A percentile compares a stretch with the other conserved stretches of the same genome.
Evolutionary conservation across 768 basidiomycete species (phyloP).

Genomic region (Suillus subluteus): DNA sequence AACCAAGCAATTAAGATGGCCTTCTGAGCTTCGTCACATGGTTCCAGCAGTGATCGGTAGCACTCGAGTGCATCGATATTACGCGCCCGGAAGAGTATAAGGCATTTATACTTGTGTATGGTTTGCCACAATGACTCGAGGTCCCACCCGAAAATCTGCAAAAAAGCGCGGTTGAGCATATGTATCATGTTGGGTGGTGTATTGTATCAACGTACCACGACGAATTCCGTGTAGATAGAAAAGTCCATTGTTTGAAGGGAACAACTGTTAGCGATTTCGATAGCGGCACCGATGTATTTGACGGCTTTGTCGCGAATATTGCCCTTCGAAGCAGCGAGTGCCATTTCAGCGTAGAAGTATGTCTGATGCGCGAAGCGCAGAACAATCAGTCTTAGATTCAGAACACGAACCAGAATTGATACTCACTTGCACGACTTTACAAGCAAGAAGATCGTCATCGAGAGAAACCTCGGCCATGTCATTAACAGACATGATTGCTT

Average conservation of each 20-base stretch:
- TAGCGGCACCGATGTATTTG: not conserved
- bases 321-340: not conserved
- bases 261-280: not conserved
- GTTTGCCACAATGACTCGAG: not conserved
- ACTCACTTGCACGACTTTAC: not conserved
- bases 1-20: not conserved
- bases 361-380: not conserved
- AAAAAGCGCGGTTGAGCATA: not conserved
- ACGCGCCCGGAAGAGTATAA: not conserved
- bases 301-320: not conserved
- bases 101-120: not conserved
- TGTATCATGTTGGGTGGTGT: not conserved
- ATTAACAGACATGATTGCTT: not conserved
- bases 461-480: not conserved
- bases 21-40: not conserved
- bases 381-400: not conserved
- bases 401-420: not conserved
- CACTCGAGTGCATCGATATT: not conserved
- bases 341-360: not conserved
- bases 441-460: not conserved
- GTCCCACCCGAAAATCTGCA: not conserved
- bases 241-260: not conserved
- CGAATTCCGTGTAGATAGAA: not conserved
- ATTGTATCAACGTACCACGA: not conserved
- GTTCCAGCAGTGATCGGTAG: not conserved